Evolutionary conservation across 2,329 filamentous ascomycete species (phyloP), one percentile per base, ranked within the genome.

Genomic region (Allantophomopsis cytisporea): DNA sequence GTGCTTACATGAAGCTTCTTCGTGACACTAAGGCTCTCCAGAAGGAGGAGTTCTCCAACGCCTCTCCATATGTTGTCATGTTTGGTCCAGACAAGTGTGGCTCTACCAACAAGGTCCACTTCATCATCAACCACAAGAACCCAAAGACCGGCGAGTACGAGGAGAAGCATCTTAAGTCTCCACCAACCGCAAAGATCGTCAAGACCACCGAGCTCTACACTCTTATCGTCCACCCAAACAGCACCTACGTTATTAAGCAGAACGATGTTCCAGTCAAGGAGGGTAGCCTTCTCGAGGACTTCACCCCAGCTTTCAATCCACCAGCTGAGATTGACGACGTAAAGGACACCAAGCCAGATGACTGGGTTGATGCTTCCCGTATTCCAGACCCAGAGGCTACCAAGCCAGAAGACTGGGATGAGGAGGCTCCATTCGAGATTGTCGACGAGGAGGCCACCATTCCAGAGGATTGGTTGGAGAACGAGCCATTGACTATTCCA

Each of bases 81-180:
- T 98, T 98, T 61, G 91, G 91, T 52, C 91, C 91, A 54, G 91
- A 98, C 73, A 96, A 96, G 81, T 98, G 91, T 63, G 91, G 91
- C 63, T 76, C 86, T 61, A 96, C 86, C 64, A 98, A 98, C 81
- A 96, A 96, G 82, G 84, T 93, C 39, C 74, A 78, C 65, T 94
- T 98, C 70, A 98, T 98, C 64, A 94, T 98, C 79, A 91, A 93
- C 68, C 91, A 98, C 83, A 98, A 96, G 84, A 98, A 96, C 78
- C 91, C 91, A 60, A 95, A 94, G 83, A 95, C 87, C 36, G 89
- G 89, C 69, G 86, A 95, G 66, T 98, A 98, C 58, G 89, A 98
- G 76, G 91, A 98, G 83, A 98, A 98, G 81, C 91, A 98, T 68
- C 75, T 98, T 48, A 78, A 75, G 60, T 74, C 73, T 54, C 81